Conservation (phyloP, 2,329 filamentous ascomycete species). For the Ciborinia camelliae region DNA sequence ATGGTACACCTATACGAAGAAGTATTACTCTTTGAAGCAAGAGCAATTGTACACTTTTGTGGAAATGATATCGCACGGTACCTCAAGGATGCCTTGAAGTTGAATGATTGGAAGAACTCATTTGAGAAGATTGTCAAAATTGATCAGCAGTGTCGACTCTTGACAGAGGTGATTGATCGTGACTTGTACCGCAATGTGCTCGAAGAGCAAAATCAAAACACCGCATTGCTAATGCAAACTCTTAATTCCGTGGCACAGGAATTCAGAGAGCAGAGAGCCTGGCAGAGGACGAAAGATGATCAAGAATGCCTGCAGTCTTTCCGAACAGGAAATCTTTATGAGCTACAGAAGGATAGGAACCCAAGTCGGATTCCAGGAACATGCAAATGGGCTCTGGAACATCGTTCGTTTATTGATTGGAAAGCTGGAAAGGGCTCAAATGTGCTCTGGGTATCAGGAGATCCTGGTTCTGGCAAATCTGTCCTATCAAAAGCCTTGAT, state of each 20-base stretch:
- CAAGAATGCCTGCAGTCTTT: background rate
- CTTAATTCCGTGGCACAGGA: background rate
- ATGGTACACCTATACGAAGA: background rate
- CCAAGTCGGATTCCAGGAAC: background rate
- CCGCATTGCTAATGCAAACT: too few species aligned
- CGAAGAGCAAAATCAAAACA: too few species aligned
- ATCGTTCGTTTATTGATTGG: background rate
- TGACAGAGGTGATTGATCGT: background rate
- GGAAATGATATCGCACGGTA: background rate
- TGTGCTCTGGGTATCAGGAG: background rate
- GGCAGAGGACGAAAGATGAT: background rate
- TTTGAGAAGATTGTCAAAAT: background rate
- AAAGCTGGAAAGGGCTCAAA: background rate
- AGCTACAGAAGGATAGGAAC: background rate
- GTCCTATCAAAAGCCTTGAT: background rate
- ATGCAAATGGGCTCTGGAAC: background rate
- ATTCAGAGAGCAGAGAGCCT: fast-evolving
- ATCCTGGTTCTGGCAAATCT: constrained; percentile 3
- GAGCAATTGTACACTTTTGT: background rate
- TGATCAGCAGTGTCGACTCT: background rate
- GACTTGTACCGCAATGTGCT: background rate
- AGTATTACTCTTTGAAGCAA: background rate
- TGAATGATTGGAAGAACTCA: background rate
- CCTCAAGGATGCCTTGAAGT: background rate
- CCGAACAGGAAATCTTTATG: background rate